Evolutionary conservation across 75 land plant genomes (phyloP), one percentile per base, ranked within the genome.

Genomic region (Larix kaempferi): DNA sequence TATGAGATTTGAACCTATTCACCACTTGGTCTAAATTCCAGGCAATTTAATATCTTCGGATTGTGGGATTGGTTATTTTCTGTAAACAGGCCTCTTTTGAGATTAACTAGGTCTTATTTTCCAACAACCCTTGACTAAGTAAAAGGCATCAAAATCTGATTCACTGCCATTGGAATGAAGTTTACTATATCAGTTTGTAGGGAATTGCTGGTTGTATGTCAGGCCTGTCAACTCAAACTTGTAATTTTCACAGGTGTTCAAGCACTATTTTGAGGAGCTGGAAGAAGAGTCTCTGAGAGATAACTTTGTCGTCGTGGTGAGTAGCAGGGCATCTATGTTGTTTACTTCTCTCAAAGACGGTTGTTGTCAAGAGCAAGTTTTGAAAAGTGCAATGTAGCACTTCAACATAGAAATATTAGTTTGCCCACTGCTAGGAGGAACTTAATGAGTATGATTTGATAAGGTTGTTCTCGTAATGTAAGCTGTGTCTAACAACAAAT

Each of bases 221-320:
- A 49, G 54, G 54, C 54, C 54, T 10, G 54, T 49, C 12, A 49
- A 49, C 12, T 49, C 12, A 49, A 2, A 1, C 54, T 11, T 49
- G 54, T 49, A 49, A 49, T 49, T 49, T 49, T 76, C 74, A 19
- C 83, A 91, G 98, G 98, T 97, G 11, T 97, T 94, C 76, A 97
- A 97, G 84, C 99, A 97, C 84, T 97, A 97, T 79, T 97, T 92
- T 83, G 99, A 97, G 79, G 98, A 97, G 86, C 83, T 97, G 73
- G 99, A 97, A 81, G 98, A 97, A 81, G 99, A 97, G 82, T 94
- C 98, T 8, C 78, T 97, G 11, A 88, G 95, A 74, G 99, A 97
- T 77, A 97, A 97, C 80, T 97, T 97, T 84, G 99, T 97, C 19
- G 99, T 97, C 23, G 99, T 97, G 94, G 98, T 97, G 85, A 88